phyloP scores from a whole-genome alignment of 331 rosid genomes.

The Telfairia occidentalis region DNA sequence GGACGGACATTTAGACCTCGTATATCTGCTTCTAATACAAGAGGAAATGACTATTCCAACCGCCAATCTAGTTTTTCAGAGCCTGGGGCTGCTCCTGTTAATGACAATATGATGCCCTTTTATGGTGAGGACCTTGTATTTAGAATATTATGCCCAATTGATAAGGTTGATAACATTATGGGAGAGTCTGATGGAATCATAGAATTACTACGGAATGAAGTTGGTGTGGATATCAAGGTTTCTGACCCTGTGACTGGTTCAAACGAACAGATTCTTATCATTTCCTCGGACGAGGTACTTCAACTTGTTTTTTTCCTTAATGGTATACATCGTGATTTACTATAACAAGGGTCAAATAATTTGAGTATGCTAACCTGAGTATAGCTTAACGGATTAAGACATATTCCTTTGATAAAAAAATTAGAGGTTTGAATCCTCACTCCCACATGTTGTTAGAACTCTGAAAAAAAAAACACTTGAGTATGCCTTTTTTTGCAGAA shows the following conservation, averaged over 20 bases:
- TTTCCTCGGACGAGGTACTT: constrained; percentile 90
- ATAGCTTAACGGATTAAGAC: too few relatives aligned
- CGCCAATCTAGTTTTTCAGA: constrained; percentile 48
- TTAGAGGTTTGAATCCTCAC: too few relatives aligned
- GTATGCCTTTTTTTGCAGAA: background rate
- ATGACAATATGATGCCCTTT: constrained; percentile 43
- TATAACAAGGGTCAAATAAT: background rate
- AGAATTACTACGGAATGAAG: constrained; percentile 70
- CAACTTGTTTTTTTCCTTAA: background rate
- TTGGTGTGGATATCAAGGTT: constrained; percentile 79
- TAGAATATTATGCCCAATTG: constrained; percentile 79
- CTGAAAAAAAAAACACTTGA: background rate
- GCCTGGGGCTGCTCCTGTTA: constrained; percentile 40
- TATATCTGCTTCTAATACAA: constrained; percentile 27
- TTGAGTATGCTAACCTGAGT: too few relatives aligned
- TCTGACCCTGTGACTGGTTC: constrained; percentile 61
- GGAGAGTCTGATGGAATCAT: constrained; percentile 85
- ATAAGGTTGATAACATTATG: constrained; percentile 52
- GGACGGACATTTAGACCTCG: constrained; percentile 54
- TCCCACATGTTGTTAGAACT: too few relatives aligned
- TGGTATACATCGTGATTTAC: background rate
- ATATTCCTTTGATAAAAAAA: too few relatives aligned
- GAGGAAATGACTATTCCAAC: constrained; percentile 47
- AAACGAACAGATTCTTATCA: constrained; percentile 61
- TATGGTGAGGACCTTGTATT: constrained; percentile 74